Conservation (phyloP, 805 yeast genomes). For the Yamadazyma nakazawae region DNA sequence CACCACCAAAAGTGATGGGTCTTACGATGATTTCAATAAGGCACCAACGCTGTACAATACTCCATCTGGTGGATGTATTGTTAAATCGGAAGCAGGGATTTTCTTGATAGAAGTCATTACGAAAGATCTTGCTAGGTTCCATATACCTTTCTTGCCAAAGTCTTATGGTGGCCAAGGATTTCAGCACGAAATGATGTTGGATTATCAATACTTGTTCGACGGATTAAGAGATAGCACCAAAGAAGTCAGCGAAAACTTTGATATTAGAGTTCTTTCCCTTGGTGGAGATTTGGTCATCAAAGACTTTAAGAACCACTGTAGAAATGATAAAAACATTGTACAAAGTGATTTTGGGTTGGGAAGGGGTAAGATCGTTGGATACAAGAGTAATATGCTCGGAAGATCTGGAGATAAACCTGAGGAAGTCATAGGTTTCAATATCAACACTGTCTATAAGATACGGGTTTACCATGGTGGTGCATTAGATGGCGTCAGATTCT, state of each 20-base stretch:
- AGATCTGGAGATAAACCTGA: slow-evolving; percentile 20
- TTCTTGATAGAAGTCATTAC: slow-evolving; percentile 69
- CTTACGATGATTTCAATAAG: slow-evolving; percentile 13
- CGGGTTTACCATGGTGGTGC: slow-evolving; percentile 74
- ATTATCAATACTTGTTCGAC: slow-evolving; percentile 39
- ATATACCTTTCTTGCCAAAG: slow-evolving; percentile 57
- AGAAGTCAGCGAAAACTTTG: slow-evolving; percentile 32
- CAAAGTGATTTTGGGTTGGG: slow-evolving; percentile 41
- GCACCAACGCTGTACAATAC: slow-evolving; percentile 23
- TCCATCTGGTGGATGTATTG: slow-evolving; percentile 25
- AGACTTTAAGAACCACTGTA: slow-evolving; percentile 38
- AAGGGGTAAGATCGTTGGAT: slow-evolving; percentile 36
- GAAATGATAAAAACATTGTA: slow-evolving; percentile 26
- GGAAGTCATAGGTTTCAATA: slow-evolving; percentile 30
- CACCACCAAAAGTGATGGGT: slow-evolving; percentile 16
- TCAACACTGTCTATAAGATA: slow-evolving; percentile 44
- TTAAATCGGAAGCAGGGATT: slow-evolving; percentile 63
- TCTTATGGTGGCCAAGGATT: slow-evolving; percentile 60
- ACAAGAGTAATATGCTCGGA: slow-evolving; percentile 37
- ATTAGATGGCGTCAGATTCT: slow-evolving; percentile 74
- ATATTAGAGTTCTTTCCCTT: slow-evolving; percentile 52
- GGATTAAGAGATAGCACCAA: slow-evolving; percentile 22
- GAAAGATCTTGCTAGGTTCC: slow-evolving; percentile 54
- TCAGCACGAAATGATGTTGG: slow-evolving; percentile 48
- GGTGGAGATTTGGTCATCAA: slow-evolving; percentile 61